A percentile compares a stretch with the other conserved stretches of the same genome.
Evolutionary conservation across 768 basidiomycete genomes (phyloP).

Genomic region (Kwoniella bestiolae): DNA sequence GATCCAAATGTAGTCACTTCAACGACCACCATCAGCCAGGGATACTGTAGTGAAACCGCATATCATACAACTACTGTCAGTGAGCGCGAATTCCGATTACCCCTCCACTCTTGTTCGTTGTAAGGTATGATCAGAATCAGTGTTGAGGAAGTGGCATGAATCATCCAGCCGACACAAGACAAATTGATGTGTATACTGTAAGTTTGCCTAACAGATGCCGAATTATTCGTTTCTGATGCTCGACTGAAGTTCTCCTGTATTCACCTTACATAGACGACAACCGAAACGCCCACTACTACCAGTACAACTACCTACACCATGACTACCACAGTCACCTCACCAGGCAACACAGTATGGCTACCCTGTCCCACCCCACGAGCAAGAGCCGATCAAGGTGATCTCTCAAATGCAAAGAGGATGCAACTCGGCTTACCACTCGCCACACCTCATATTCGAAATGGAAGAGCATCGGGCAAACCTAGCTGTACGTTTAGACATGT

Average conservation of each 20-base stretch:
- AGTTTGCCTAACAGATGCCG: too few species aligned
- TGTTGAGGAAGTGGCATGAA: too few species aligned
- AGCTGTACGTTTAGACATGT: too few species aligned
- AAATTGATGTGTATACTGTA: too few species aligned
- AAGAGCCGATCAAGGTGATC: neutral
- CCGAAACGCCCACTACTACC: neutral
- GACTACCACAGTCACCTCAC: neutral
- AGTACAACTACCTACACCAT: neutral
- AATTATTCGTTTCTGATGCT: too few species aligned
- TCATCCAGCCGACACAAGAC: too few species aligned
- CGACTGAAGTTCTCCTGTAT: too few species aligned
- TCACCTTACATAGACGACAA: neutral
- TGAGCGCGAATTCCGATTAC: too few species aligned
- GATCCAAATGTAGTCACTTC: neutral
- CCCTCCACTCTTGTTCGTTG: too few species aligned
- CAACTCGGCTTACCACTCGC: constrained; percentile 20
- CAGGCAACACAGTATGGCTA: neutral
- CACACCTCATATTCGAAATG: neutral
- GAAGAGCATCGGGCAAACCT: too few species aligned
- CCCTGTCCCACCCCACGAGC: neutral
- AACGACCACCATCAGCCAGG: neutral
- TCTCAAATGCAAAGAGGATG: constrained; percentile 26
- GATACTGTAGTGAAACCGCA: neutral
- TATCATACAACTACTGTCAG: neutral
- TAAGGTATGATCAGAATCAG: too few species aligned